Conservation (phyloP, 2,329 filamentous ascomycete genomes). For the Penicillium sp. region DNA sequence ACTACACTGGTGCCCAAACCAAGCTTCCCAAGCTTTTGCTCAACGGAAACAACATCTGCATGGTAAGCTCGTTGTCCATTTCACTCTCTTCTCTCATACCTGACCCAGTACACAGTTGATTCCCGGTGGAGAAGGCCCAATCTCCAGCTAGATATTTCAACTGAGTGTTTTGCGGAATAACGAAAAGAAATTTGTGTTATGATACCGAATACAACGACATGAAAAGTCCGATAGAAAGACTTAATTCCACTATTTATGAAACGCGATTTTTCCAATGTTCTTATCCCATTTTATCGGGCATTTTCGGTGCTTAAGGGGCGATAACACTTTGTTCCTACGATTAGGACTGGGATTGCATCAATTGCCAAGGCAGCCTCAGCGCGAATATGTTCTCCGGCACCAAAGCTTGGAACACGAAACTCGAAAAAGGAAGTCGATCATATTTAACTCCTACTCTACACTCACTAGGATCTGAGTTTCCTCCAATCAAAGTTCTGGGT, state of each 20-base stretch:
- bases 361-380: background rate
- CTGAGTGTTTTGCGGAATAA: background rate
- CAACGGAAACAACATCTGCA: conserved; percentile 99
- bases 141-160: conserved; percentile 26
- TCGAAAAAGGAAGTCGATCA: background rate
- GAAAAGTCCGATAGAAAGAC: conserved; percentile 20
- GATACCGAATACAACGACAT: conserved; percentile 25
- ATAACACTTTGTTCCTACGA: background rate
- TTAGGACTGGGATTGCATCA: background rate
- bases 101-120: conserved; percentile 60
- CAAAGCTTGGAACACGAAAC: background rate
- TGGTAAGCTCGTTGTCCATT: conserved; percentile 62
- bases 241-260: conserved; percentile 5
- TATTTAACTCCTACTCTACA: background rate
- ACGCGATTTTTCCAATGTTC: background rate
- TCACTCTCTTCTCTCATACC: background rate
- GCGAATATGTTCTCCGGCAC: background rate
- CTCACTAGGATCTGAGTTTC: background rate
- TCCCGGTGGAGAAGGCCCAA: conserved; percentile 73
- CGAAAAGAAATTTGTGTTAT: conserved; percentile 27
- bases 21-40: conserved; percentile 93
- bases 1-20: conserved; percentile 83
- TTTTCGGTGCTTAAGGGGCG: background rate
- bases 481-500: background rate
- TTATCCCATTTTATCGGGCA: background rate